Evolutionary conservation across 176 grass and related monocot species (phyloP).

Genomic region (Tuctoria greenei): DNA sequence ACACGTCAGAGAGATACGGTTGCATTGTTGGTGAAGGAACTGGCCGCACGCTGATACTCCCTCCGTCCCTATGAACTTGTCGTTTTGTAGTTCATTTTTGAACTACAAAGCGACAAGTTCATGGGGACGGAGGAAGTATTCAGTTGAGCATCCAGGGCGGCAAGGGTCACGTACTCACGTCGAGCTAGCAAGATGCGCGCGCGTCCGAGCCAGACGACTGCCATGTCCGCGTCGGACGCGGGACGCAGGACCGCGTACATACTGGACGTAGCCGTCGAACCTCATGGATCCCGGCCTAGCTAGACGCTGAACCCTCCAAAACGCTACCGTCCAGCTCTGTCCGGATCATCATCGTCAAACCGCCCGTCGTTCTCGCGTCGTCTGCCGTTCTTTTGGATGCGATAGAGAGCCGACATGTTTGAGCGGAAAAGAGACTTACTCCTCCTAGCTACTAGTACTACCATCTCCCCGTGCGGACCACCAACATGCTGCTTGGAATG

Average conservation of each 20-base stretch:
- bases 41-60: no score
- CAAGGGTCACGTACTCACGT: no score
- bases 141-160: no score
- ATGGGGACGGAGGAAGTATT: no score
- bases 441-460: background rate
- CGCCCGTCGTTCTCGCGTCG: constrained; percentile 13
- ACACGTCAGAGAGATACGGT: no score
- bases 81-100: no score
- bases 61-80: no score
- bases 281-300: background rate
- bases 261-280: constrained; percentile 21
- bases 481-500: background rate
- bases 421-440: background rate
- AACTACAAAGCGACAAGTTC: no score
- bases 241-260: background rate
- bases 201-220: no score
- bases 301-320: constrained; percentile 20
- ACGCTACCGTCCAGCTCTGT: constrained; percentile 24
- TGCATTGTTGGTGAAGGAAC: no score
- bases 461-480: background rate
- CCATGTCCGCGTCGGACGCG: background rate
- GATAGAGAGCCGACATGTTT: constrained; percentile 44
- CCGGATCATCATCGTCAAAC: background rate
- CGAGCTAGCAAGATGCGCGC: no score
- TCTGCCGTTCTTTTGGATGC: constrained; percentile 25